Evolutionary conservation across 768 basidiomycete genomes (phyloP).

Genomic region (Tephrocybe sp.): DNA sequence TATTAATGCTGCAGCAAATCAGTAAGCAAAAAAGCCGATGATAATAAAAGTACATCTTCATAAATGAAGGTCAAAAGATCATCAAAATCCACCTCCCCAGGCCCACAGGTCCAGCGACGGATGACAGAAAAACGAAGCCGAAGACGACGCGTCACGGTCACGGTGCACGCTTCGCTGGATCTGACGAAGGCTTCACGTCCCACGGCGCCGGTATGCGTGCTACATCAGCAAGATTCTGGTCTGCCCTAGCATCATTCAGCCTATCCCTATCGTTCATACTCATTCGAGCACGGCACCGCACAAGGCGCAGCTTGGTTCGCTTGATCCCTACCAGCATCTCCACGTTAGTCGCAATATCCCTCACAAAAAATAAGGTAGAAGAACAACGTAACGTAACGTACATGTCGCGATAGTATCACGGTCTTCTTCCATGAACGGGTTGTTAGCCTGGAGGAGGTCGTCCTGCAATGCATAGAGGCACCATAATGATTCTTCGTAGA

Average conservation of each 20-base stretch:
- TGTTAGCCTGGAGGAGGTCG: conserved; percentile 76
- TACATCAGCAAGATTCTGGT: conserved; percentile 77
- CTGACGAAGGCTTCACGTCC: conserved; percentile 46
- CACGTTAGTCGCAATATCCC: not conserved
- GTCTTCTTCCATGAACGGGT: conserved; percentile 85
- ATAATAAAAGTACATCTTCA: too few species aligned
- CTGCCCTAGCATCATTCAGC: conserved; percentile 71
- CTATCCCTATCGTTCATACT: conserved; percentile 72
- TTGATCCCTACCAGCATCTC: conserved; percentile 62
- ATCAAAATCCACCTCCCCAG: too few species aligned
- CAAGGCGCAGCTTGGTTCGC: conserved; percentile 78
- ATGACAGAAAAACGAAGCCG: not conserved
- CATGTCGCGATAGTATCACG: conserved; percentile 75
- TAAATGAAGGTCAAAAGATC: too few species aligned
- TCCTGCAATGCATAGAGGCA: conserved; percentile 91
- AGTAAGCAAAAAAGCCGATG: too few species aligned
- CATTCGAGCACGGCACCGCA: conserved; percentile 76
- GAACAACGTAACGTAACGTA: conserved; percentile 35
- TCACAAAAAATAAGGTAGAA: conserved; percentile 3
- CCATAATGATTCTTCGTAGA: conserved; percentile 95
- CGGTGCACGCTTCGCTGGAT: conserved; percentile 11
- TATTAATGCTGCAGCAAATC: too few species aligned
- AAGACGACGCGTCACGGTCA: not conserved
- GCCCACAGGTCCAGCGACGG: too few species aligned
- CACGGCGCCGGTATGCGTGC: conserved; percentile 70